Conservation (phyloP, 2,329 filamentous ascomycete genomes). For the Macrophomina pseudophaseolina region DNA sequence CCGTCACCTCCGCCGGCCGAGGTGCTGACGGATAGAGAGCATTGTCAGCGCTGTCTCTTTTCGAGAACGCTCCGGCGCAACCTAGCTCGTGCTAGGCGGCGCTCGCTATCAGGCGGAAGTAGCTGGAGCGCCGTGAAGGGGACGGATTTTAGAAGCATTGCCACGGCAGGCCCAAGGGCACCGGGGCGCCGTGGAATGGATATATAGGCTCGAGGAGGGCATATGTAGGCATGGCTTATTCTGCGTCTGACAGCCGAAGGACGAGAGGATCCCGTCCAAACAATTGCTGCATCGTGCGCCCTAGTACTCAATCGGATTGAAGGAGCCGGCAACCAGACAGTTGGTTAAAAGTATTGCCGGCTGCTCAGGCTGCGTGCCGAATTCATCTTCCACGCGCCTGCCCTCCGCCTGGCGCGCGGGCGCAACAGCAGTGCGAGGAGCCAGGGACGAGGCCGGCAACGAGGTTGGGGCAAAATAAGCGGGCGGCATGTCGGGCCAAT, state of each 20-base stretch:
- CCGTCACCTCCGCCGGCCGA: constrained; percentile 19
- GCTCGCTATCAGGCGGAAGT: not conserved
- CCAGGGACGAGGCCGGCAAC: not conserved
- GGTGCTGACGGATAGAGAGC: not conserved
- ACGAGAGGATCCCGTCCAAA: not conserved
- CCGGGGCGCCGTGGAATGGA: not conserved
- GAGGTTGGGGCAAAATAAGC: not conserved
- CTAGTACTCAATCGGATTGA: constrained; percentile 13
- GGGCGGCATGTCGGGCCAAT: constrained; percentile 14
- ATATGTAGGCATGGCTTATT: not conserved
- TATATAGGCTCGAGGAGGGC: not conserved
- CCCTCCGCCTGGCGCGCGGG: not conserved
- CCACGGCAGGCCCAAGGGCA: not conserved
- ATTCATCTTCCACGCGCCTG: not conserved
- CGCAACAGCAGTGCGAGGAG: not conserved
- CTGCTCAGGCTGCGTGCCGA: not conserved
- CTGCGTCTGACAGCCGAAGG: not conserved
- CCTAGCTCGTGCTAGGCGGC: not conserved
- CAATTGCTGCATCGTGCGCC: not conserved
- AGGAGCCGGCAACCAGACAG: not conserved
- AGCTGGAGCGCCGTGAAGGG: not conserved
- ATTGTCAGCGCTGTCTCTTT: not conserved
- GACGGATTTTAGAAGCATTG: constrained; percentile 6
- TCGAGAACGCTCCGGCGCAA: not conserved
- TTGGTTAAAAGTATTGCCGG: not conserved